These are phyloP conservation scores for Ophiostoma ulmi DNA, from an alignment of 2,329 filamentous ascomycete species.

Conservation along the genomic window DNA sequence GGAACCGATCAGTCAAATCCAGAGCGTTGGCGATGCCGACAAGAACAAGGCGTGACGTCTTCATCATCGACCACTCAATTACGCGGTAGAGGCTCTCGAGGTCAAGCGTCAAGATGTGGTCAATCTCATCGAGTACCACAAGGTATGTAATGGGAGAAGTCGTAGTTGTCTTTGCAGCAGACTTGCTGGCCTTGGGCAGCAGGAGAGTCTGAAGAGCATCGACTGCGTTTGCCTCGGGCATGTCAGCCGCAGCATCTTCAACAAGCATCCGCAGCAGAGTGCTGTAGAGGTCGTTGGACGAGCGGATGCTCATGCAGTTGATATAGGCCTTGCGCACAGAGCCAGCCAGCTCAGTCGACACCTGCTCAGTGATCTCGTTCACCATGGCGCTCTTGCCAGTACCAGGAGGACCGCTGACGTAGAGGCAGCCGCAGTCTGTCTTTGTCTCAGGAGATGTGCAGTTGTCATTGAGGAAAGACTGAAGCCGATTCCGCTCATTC, in stretches of 20 bases:
- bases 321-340: conserved; percentile 68
- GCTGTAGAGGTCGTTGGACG: conserved; percentile 75
- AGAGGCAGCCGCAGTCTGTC: conserved; percentile 71
- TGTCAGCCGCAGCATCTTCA: conserved; percentile 29
- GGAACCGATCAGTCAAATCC: conserved; percentile 89
- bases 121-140: conserved; percentile 91
- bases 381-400: conserved; percentile 97
- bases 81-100: conserved; percentile 83
- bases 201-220: conserved; percentile 67
- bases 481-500: conserved; percentile 58
- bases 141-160: conserved; percentile 57
- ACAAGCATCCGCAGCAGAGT: conserved; percentile 66
- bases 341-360: conserved; percentile 44
- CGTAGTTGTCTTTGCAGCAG: conserved; percentile 1
- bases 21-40: conserved; percentile 95
- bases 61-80: conserved; percentile 93
- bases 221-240: conserved; percentile 62
- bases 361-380: conserved; percentile 64
- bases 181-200: conserved; percentile 44
- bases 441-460: conserved; percentile 35
- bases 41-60: conserved; percentile 71
- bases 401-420: conserved; percentile 91
- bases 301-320: conserved; percentile 97
- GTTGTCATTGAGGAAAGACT: conserved; percentile 56
- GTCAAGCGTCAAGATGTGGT: conserved; percentile 84